Percentiles rank a stretch among this genome's conserved stretches.
Evolutionary conservation across 768 basidiomycete species (phyloP).

Genomic region (Leccinum subtestaceum): DNA sequence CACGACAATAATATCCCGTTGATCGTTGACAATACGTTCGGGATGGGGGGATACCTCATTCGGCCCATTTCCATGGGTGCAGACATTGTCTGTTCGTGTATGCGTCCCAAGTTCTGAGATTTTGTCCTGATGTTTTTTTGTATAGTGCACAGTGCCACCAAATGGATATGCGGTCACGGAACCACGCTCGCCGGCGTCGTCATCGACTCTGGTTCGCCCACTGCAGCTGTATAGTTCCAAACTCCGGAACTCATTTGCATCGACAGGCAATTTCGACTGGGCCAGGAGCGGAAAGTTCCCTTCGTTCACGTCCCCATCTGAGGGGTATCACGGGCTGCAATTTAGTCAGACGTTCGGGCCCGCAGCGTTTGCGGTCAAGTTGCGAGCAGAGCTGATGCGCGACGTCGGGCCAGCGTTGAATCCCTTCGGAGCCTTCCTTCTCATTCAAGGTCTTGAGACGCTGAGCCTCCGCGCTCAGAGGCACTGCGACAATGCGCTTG

Average conservation of each 20-base stretch:
- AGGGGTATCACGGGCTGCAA: constrained; percentile 71
- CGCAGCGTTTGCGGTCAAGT: constrained; percentile 61
- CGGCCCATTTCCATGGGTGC: constrained; percentile 73
- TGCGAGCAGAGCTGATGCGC: constrained; percentile 61
- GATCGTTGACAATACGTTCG: constrained; percentile 81
- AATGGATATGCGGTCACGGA: constrained; percentile 84
- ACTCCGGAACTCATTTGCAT: neutral
- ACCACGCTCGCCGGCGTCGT: constrained; percentile 77
- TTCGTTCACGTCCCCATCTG: constrained; percentile 67
- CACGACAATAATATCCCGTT: constrained; percentile 71
- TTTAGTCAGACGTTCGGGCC: constrained; percentile 67
- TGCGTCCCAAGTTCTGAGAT: too few species aligned
- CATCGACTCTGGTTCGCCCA: constrained; percentile 55
- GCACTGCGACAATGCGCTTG: constrained; percentile 68
- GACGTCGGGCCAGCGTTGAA: constrained; percentile 66
- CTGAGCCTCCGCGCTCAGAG: constrained; percentile 68
- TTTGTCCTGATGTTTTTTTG: neutral
- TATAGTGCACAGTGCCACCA: constrained; percentile 70
- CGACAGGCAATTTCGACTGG: constrained; percentile 60
- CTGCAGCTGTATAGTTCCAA: neutral
- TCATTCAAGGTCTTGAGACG: constrained; percentile 79
- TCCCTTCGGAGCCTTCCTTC: constrained; percentile 71
- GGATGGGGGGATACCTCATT: constrained; percentile 67
- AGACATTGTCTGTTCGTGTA: constrained; percentile 61
- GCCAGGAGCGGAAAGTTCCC: constrained; percentile 65